Conservation (phyloP, 305 asterid genomes). For the Fraxinus floribunda region DNA sequence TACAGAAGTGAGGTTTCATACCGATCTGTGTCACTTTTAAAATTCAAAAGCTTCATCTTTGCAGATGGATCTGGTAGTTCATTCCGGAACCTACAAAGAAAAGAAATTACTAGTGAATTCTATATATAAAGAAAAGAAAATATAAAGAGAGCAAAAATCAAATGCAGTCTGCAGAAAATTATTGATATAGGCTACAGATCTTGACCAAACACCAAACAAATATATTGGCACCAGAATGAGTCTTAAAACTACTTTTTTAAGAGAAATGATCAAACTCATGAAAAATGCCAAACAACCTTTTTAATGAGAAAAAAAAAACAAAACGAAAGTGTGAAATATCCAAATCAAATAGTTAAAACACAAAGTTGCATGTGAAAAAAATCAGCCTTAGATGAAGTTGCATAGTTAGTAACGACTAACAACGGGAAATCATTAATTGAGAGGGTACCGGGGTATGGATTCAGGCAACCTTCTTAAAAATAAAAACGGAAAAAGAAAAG, state of each 20-base stretch:
- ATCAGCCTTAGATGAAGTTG: neutral
- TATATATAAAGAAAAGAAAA: neutral
- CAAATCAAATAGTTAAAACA: neutral
- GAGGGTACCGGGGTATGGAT: neutral
- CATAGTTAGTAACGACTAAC: neutral
- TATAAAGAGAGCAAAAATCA: neutral
- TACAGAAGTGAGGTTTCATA: slow-evolving; percentile 30
- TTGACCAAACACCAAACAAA: neutral
- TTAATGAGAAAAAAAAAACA: neutral
- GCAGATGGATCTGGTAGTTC: slow-evolving; percentile 98
- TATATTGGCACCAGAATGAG: neutral
- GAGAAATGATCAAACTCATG: neutral
- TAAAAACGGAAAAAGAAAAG: neutral
- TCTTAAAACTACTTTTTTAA: neutral
- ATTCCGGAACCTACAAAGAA: slow-evolving; percentile 74
- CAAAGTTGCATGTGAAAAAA: neutral
- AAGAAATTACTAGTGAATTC: slow-evolving; percentile 26
- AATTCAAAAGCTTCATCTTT: slow-evolving; percentile 78
- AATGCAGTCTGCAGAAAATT: neutral
- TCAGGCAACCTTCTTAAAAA: neutral
- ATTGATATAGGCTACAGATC: neutral
- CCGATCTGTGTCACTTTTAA: slow-evolving; percentile 87
- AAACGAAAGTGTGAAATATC: neutral
- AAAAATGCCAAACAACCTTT: neutral
- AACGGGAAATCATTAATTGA: neutral